These are phyloP conservation scores for Tolypocladium ophioglossoides DNA, from an alignment of 2,329 filamentous ascomycete species.

Conservation along the genomic window DNA sequence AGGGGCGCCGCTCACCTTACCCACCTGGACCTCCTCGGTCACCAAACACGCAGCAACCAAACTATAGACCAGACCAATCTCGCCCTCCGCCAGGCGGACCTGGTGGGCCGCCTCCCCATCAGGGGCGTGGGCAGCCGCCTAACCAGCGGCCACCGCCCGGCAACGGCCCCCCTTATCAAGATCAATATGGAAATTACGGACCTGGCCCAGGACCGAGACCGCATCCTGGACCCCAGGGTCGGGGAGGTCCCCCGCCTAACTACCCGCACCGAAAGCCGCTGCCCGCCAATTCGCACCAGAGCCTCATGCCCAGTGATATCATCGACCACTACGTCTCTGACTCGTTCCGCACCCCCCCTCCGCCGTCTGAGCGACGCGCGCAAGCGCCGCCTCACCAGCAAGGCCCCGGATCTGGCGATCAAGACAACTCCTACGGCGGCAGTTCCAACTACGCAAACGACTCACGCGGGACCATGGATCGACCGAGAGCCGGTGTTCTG, in stretches of 20 bases:
- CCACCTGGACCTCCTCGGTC: conserved; percentile 16
- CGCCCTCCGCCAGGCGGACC: conserved; percentile 2
- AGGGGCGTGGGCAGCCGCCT: conserved; percentile 11
- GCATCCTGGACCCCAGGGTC: conserved; percentile 13
- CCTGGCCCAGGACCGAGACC: conserved; percentile 15
- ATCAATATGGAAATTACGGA: conserved; percentile 10
- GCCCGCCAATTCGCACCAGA: conserved; percentile 14
- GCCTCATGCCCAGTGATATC: conserved; percentile 25
- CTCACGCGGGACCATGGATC: conserved; percentile 43
- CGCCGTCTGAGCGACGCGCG: conserved; percentile 5
- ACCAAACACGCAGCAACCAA: conserved; percentile 17
- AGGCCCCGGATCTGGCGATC: conserved; percentile 12
- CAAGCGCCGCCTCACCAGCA: conserved; percentile 11
- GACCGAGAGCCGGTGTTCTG: conserved; percentile 67
- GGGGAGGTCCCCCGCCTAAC: conserved; percentile 11
- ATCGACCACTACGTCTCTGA: conserved; percentile 27
- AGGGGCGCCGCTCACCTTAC: conserved; percentile 20
- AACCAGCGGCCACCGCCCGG: conserved; percentile 8
- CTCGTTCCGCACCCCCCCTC: conserved; percentile 8
- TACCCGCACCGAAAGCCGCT: conserved; percentile 18
- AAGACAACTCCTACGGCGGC: conserved; percentile 49
- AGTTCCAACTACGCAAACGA: conserved; percentile 41
- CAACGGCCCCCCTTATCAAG: conserved; percentile 7
- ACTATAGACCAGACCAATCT: conserved; percentile 13
- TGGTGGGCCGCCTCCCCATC: conserved; percentile 10